Conservation (phyloP, 2,329 filamentous ascomycete species). For the Chaetomiaceae sp. region DNA sequence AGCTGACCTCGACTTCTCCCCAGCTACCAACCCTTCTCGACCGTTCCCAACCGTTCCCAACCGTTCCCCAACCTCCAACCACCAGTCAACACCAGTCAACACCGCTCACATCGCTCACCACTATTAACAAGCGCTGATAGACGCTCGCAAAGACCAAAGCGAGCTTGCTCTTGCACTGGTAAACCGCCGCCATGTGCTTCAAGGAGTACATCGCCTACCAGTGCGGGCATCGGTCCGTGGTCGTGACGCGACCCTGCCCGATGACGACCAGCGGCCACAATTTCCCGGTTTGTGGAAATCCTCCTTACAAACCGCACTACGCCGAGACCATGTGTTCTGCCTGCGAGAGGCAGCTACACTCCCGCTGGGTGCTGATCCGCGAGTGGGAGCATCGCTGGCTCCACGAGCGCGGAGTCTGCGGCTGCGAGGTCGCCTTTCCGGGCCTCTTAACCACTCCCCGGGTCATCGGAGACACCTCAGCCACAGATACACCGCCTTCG, state of each 20-base stretch:
- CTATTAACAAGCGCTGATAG: too few relatives aligned
- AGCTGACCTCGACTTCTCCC: too few relatives aligned
- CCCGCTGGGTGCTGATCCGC: conserved; percentile 36
- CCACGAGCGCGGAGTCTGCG: conserved; percentile 41
- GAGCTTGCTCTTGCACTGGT: neutral
- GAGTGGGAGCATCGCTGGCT: conserved; percentile 42
- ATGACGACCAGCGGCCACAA: conserved; percentile 35
- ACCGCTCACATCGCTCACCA: too few relatives aligned
- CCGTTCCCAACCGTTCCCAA: too few relatives aligned
- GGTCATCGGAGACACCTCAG: conserved; percentile 14
- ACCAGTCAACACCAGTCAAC: too few relatives aligned
- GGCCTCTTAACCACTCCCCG: conserved; percentile 32
- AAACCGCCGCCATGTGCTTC: conserved; percentile 39
- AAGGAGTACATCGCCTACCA: conserved; percentile 42
- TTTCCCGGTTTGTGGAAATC: conserved; percentile 33
- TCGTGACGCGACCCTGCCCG: conserved; percentile 40
- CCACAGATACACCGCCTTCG: neutral
- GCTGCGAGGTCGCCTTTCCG: conserved; percentile 36
- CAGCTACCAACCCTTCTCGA: too few relatives aligned
- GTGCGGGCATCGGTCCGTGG: conserved; percentile 43
- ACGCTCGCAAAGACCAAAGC: too few relatives aligned
- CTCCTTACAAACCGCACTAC: conserved; percentile 31
- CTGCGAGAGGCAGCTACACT: conserved; percentile 37
- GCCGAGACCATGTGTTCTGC: conserved; percentile 34
- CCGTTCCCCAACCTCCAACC: too few relatives aligned